These are phyloP conservation scores for Apiotrichum siamense DNA, from an alignment of 1,284 basidiomycete species.

Conservation along the genomic window DNA sequence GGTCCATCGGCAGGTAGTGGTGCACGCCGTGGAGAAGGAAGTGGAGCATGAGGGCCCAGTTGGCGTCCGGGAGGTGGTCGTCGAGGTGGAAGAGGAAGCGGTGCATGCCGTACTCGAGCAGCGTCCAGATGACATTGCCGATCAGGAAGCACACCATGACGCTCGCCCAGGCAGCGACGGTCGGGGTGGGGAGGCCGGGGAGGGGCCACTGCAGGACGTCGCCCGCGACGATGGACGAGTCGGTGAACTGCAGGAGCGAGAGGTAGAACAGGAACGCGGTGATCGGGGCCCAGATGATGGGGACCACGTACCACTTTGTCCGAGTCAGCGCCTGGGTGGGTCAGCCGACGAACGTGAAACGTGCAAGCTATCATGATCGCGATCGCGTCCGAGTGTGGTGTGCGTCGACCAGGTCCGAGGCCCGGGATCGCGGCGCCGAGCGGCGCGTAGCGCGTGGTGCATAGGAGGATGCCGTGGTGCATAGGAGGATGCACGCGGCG, in stretches of 20 bases:
- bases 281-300: slow-evolving; percentile 87
- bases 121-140: slow-evolving; percentile 88
- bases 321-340: slow-evolving; percentile 61
- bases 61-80: slow-evolving; percentile 75
- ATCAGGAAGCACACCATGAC: slow-evolving; percentile 62
- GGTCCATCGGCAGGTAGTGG: slow-evolving; percentile 97
- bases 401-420: too few relatives aligned
- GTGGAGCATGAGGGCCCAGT: slow-evolving; percentile 74
- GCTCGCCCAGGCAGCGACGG: slow-evolving; percentile 43
- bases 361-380: background rate
- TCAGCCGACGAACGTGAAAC: too few relatives aligned
- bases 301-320: slow-evolving; percentile 92
- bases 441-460: too few relatives aligned
- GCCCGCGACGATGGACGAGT: slow-evolving; percentile 36
- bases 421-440: background rate
- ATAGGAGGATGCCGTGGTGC: slow-evolving; percentile 39
- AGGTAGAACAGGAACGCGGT: slow-evolving; percentile 71
- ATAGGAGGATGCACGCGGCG: slow-evolving; percentile 34
- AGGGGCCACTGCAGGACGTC: slow-evolving; percentile 29
- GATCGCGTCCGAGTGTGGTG: background rate
- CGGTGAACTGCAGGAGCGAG: slow-evolving; percentile 73
- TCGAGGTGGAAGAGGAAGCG: slow-evolving; percentile 98
- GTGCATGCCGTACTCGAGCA: slow-evolving; percentile 92
- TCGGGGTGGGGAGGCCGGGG: slow-evolving; percentile 27
- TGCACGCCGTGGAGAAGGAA: slow-evolving; percentile 95